These are phyloP conservation scores for Cryptococcus sp. DNA, from an alignment of 1,284 basidiomycete genomes.

Conservation along the genomic window DNA sequence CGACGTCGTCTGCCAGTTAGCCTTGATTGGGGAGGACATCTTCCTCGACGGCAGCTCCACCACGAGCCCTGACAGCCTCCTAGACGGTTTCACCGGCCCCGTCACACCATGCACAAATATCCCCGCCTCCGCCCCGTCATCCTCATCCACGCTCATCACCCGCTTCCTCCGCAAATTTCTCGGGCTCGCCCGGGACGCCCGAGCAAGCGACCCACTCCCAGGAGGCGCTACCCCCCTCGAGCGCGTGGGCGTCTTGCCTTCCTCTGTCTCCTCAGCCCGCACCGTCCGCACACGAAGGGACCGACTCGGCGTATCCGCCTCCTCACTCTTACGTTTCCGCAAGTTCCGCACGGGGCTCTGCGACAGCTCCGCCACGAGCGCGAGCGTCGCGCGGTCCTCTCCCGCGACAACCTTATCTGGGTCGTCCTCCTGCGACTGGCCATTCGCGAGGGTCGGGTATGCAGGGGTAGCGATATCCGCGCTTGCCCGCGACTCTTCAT, in stretches of 20 bases:
- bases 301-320: slow-evolving; percentile 4
- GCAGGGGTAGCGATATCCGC: neutral
- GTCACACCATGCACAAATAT: no score
- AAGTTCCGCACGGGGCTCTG: slow-evolving; percentile 26
- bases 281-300: no score
- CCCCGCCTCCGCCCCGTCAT: no score
- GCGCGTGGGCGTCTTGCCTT: neutral
- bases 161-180: neutral
- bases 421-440: neutral
- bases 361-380: slow-evolving; percentile 35
- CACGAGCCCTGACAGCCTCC: neutral
- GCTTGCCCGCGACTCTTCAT: neutral
- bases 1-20: neutral
- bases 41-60: neutral
- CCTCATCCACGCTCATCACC: neutral
- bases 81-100: neutral
- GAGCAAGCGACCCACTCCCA: neutral
- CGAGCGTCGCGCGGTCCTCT: slow-evolving; percentile 38
- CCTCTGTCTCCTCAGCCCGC: slow-evolving; percentile 6
- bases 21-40: neutral
- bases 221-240: neutral
- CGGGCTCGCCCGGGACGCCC: neutral
- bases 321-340: slow-evolving; percentile 22
- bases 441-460: neutral
- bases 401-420: slow-evolving; percentile 20